Base-by-base conservation (phyloP, 1,284 basidiomycete species). In the Mycena citricolor region DNA sequence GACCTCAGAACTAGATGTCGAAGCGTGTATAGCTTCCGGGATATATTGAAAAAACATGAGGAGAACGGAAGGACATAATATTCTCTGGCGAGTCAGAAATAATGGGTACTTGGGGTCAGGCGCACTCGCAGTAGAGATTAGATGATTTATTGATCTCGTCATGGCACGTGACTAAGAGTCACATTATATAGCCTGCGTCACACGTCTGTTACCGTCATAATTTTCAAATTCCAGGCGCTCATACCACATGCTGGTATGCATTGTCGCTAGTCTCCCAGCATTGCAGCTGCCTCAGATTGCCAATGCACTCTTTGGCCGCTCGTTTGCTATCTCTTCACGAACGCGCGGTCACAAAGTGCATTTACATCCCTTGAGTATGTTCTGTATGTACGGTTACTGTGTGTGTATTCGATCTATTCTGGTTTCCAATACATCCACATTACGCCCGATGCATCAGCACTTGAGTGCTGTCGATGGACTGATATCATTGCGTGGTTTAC, bases 301-400 rank as follows among this genome's bases (percentile, higher is more conserved):
- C 39, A 64, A 61, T 76, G 58, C 76, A 72, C 74, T 75, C 75
- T 79, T 81, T 79, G 81, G 81, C 81, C 65, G 73, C 63, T 57
- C 71, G 67, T 75, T 73, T 67, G 61, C 56, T 50, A 56, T 50
- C 35, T 51, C 51, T 55, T 45, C 48, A 44, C 30, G 59, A 76
- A 73, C 73, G 67, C 69, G 67, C 70, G 69, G 81, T 83, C 81
- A 83, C 80, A 79, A 78, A 70, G 77, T 74, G 77, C 67, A 70
- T 71, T 71, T 50, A 82, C 75, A 83, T 47, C 29, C 32, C 23
- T 30, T n/a, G n/a, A n/a, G n/a, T n/a, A n/a, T n/a, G n/a, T n/a
- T n/a, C n/a, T n/a, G n/a, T n/a, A n/a, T n/a, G n/a, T n/a, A n/a
- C n/a, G n/a, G n/a, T n/a, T n/a, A n/a, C n/a, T n/a, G n/a, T n/a